Conservation (phyloP, 768 basidiomycete species). For the Kwoniella bestiolae region DNA sequence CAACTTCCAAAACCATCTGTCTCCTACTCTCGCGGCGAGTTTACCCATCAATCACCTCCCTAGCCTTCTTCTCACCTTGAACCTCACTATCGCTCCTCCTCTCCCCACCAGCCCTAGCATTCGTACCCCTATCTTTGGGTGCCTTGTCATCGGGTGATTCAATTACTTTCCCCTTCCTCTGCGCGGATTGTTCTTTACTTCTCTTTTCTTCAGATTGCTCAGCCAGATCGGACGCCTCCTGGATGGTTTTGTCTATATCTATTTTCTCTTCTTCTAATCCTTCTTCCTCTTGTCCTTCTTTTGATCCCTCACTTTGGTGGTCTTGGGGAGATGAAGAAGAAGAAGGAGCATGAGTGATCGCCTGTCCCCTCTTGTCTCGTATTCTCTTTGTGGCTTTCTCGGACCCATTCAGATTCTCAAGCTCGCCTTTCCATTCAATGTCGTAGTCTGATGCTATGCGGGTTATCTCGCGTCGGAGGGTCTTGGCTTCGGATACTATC, state of each 20-base stretch:
- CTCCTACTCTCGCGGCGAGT: background rate
- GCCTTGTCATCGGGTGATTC: conserved; percentile 14
- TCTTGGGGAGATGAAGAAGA: background rate
- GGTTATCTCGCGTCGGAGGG: conserved; percentile 64
- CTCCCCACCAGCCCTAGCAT: conserved; percentile 15
- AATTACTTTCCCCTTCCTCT: conserved; percentile 45
- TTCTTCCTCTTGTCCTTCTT: background rate
- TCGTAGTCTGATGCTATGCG: conserved; percentile 70
- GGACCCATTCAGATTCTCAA: conserved; percentile 41
- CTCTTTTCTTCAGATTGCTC: conserved; percentile 40
- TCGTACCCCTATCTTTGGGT: conserved; percentile 16
- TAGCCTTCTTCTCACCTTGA: conserved; percentile 13
- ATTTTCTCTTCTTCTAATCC: conserved; percentile 28
- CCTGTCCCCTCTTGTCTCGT: background rate
- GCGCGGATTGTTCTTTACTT: conserved; percentile 38
- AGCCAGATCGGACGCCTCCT: conserved; percentile 54
- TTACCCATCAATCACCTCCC: conserved; percentile 12
- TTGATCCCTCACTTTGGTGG: conserved; percentile 1
- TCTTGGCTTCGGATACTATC: conserved; percentile 62
- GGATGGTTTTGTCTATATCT: conserved; percentile 54
- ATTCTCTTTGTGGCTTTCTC: conserved; percentile 4
- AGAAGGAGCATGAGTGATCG: background rate
- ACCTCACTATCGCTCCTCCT: conserved; percentile 21
- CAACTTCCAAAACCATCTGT: background rate
- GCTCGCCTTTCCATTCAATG: conserved; percentile 58